Conservation (phyloP, 2,329 filamentous ascomycete species). For the Sarocladiaceae sp. region DNA sequence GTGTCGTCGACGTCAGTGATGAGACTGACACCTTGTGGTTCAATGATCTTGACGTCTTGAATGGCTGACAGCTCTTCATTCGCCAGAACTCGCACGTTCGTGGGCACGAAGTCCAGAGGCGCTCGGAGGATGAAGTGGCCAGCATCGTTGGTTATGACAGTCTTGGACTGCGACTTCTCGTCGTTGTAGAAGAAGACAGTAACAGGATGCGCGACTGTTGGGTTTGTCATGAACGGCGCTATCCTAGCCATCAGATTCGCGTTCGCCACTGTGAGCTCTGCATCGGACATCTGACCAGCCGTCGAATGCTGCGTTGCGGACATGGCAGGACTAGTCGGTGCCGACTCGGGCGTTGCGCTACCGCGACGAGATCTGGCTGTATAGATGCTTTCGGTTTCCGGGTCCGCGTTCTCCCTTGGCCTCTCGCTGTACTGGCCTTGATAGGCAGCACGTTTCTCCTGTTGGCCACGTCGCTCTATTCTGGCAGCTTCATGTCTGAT, state of each 20-base stretch:
- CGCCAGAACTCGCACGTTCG: constrained; percentile 80
- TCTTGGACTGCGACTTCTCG: constrained; percentile 73
- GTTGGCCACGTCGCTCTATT: constrained; percentile 68
- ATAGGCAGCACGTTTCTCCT: constrained; percentile 66
- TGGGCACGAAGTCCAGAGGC: constrained; percentile 84
- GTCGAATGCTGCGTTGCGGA: constrained; percentile 30
- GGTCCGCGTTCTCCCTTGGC: constrained; percentile 42
- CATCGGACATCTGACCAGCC: constrained; percentile 60
- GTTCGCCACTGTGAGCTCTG: constrained; percentile 77
- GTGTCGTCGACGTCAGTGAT: constrained; percentile 99
- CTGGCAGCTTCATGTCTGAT: constrained; percentile 72
- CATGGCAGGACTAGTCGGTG: constrained; percentile 39
- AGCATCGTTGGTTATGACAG: constrained; percentile 78
- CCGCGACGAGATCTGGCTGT: constrained; percentile 24
- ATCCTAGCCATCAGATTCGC: constrained; percentile 82
- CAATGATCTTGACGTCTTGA: constrained; percentile 72
- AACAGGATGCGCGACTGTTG: constrained; percentile 71
- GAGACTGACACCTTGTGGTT: constrained; percentile 76
- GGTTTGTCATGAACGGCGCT: constrained; percentile 84
- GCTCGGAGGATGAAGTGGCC: constrained; percentile 84
- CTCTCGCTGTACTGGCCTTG: constrained; percentile 71
- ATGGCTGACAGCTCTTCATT: constrained; percentile 80
- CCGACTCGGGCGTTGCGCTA: constrained; percentile 32
- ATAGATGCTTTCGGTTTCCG: constrained; percentile 27
- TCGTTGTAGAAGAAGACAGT: constrained; percentile 97